Conservation (phyloP, 257 asterid species). For the Solanum lycopersicoides region DNA sequence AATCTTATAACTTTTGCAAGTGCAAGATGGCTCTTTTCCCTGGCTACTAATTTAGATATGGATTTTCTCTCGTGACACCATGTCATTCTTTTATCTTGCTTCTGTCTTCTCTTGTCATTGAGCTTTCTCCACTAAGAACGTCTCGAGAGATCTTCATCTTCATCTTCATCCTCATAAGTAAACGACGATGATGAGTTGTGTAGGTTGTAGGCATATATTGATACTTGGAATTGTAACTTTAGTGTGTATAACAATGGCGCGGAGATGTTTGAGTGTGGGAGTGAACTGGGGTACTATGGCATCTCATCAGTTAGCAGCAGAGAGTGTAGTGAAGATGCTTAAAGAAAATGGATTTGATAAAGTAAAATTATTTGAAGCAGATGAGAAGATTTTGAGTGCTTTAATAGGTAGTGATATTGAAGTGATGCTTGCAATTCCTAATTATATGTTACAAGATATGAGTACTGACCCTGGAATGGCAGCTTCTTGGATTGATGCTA, state of each 20-base stretch:
- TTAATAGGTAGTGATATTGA: constrained; percentile 50
- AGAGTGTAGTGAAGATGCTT: constrained; percentile 58
- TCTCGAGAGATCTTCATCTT: neutral
- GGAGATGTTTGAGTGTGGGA: constrained; percentile 33
- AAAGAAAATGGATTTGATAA: constrained; percentile 61
- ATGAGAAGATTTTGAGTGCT: constrained; percentile 50
- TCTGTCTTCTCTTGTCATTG: neutral
- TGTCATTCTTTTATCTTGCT: neutral
- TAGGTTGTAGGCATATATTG: neutral
- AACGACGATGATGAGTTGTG: neutral
- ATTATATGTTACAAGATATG: constrained; percentile 63
- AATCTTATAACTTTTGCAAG: neutral
- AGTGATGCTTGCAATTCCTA: constrained; percentile 87
- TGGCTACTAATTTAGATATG: neutral
- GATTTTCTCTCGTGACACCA: constrained; percentile 32
- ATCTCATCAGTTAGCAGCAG: constrained; percentile 44
- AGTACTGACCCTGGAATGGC: constrained; percentile 58
- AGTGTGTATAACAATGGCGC: neutral
- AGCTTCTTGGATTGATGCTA: constrained; percentile 73
- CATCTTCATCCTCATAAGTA: neutral
- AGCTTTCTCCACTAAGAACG: neutral
- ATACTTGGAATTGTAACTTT: neutral
- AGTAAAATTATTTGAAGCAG: constrained; percentile 88
- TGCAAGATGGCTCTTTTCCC: neutral
- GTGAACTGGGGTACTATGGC: constrained; percentile 97